A percentile compares a stretch with the other conserved stretches of the same genome.
These are phyloP conservation scores for Forsythia viridissima DNA, from an alignment of 257 asterid genomes.

Conservation along the genomic window DNA sequence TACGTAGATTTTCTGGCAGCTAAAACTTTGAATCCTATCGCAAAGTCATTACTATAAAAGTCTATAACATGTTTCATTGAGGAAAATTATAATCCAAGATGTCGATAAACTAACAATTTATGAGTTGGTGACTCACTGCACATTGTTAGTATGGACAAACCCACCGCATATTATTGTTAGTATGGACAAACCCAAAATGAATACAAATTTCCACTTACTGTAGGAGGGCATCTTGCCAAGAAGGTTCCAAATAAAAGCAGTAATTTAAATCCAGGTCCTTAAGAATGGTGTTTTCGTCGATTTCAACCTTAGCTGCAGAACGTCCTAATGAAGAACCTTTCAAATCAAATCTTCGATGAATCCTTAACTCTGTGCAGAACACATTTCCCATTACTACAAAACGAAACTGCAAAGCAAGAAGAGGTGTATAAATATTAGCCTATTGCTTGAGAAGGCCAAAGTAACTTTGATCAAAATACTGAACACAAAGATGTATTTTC, in stretches of 20 bases:
- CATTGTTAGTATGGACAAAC: not conserved
- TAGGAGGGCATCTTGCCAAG: conserved; percentile 77
- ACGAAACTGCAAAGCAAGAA: conserved; percentile 66
- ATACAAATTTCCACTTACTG: conserved; percentile 50
- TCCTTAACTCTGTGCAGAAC: conserved; percentile 95
- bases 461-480: conserved; percentile 7
- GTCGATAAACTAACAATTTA: not conserved
- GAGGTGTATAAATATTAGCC: conserved; percentile 7
- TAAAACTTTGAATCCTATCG: not conserved
- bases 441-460: conserved; percentile 5
- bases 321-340: conserved; percentile 98
- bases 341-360: conserved; percentile 90
- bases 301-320: conserved; percentile 87
- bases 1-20: not conserved
- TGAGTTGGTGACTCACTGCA: not conserved
- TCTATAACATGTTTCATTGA: not conserved
- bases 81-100: not conserved
- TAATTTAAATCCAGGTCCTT: conserved; percentile 96
- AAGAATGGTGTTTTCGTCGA: conserved; percentile 88
- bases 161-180: not conserved
- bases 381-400: conserved; percentile 97
- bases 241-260: conserved; percentile 89
- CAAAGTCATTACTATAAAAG: not conserved
- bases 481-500: conserved; percentile 6
- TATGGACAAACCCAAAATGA: not conserved